Percentiles rank a stretch among this genome's conserved stretches.
Conservation (phyloP, 192 early-diverging fungal genomes). For the Coemansia sp. region DNA sequence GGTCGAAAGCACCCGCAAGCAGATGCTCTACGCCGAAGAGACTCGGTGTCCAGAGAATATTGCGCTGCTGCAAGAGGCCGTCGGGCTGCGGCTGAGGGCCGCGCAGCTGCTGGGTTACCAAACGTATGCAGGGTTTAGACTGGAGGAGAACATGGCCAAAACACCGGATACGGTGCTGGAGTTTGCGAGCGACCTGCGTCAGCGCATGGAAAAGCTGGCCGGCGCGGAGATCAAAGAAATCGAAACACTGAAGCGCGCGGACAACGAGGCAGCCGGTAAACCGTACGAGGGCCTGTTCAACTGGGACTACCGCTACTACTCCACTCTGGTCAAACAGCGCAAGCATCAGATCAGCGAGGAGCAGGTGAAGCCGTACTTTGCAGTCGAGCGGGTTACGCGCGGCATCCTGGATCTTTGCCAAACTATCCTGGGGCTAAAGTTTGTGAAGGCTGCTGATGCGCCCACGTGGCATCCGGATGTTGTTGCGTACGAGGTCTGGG, state of each 20-base stretch:
- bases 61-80: conserved; percentile 55
- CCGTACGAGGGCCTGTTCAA: conserved; percentile 58
- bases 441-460: conserved; percentile 57
- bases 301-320: conserved; percentile 76
- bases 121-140: conserved; percentile 63
- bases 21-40: conserved; percentile 45
- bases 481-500: conserved; percentile 66
- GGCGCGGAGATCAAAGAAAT: conserved; percentile 60
- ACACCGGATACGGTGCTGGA: conserved; percentile 54
- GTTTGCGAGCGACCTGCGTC: conserved; percentile 61
- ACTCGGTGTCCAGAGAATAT: conserved; percentile 60
- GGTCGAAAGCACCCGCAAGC: conserved; percentile 51
- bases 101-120: conserved; percentile 64
- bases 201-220: conserved; percentile 54
- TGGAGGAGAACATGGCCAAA: conserved; percentile 82
- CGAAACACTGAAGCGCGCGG: conserved; percentile 59
- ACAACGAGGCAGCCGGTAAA: conserved; percentile 41
- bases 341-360: conserved; percentile 70
- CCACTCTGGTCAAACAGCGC: conserved; percentile 63
- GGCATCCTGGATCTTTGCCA: conserved; percentile 73
- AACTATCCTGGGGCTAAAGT: conserved; percentile 61
- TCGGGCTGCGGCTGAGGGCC: conserved; percentile 50
- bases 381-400: conserved; percentile 58
- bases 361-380: conserved; percentile 71
- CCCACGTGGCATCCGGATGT: conserved; percentile 76